Evolutionary conservation across 2,329 filamentous ascomycete genomes (phyloP).

Genomic region (Diaporthe nobilis): DNA sequence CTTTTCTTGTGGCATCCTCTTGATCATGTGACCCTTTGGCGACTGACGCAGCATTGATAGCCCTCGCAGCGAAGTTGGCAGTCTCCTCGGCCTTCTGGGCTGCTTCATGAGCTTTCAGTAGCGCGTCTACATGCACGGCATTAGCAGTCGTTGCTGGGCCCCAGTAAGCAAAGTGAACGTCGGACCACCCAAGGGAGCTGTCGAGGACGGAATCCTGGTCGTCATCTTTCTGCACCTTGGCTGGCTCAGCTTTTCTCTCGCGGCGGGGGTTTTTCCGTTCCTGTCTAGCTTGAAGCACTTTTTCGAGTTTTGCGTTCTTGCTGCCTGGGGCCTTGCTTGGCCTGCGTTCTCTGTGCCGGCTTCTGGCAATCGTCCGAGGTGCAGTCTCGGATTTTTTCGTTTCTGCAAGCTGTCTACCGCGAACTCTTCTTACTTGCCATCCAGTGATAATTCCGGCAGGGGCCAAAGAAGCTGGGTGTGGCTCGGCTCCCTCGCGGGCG

Average conservation of each 20-base stretch:
- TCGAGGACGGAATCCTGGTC: too few relatives aligned
- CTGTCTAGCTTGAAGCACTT: too few relatives aligned
- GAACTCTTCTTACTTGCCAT: neutral
- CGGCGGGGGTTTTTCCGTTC: neutral
- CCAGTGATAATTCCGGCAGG: neutral
- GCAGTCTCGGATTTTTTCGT: too few relatives aligned
- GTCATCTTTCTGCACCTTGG: neutral
- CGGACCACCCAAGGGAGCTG: too few relatives aligned
- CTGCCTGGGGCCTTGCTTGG: neutral
- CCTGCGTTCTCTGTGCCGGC: too few relatives aligned
- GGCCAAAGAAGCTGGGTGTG: neutral
- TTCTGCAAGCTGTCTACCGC: neutral
- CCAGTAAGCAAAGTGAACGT: neutral
- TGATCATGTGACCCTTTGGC: neutral
- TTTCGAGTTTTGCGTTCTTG: neutral
- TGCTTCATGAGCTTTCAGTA: neutral
- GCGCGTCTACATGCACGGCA: neutral
- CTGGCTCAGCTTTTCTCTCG: neutral
- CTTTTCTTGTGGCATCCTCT: neutral
- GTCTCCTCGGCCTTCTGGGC: neutral
- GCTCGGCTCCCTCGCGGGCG: neutral
- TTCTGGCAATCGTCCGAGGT: too few relatives aligned
- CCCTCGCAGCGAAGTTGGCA: neutral
- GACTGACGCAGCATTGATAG: neutral
- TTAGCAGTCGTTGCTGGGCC: neutral